These are phyloP conservation scores for Nothomitra cinnamomea DNA, from an alignment of 2,329 filamentous ascomycete species.

Conservation along the genomic window DNA sequence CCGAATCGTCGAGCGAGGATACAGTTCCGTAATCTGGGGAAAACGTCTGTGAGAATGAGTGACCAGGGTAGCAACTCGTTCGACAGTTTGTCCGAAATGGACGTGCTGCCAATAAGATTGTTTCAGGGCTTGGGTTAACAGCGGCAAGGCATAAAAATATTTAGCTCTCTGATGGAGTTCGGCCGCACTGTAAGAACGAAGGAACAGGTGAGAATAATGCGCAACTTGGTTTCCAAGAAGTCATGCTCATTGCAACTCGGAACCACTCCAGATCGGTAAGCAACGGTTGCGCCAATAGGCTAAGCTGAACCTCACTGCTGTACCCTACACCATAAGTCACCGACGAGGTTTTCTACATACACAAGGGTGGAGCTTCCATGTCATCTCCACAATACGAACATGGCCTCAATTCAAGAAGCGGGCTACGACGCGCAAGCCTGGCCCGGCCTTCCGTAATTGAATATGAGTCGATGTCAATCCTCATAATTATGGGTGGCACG, in stretches of 20 bases:
- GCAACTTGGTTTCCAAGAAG: too few relatives aligned
- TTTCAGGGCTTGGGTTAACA: neutral
- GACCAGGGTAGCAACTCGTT: neutral
- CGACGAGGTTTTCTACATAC: neutral
- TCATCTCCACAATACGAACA: neutral
- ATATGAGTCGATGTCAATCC: too few relatives aligned
- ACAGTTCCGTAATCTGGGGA: slow-evolving; percentile 2
- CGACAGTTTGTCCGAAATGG: slow-evolving; percentile 4
- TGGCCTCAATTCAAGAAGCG: too few relatives aligned
- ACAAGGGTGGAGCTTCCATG: slow-evolving; percentile 1
- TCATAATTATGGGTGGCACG: too few relatives aligned
- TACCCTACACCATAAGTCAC: neutral
- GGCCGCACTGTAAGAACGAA: too few relatives aligned
- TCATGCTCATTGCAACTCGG: too few relatives aligned
- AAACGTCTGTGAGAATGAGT: neutral
- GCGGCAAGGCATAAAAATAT: slow-evolving; percentile 1
- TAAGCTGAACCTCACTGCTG: slow-evolving; percentile 1
- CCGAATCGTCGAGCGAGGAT: neutral
- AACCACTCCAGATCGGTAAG: slow-evolving; percentile 1
- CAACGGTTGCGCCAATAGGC: neutral
- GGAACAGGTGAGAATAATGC: too few relatives aligned
- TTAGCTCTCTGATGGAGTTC: too few relatives aligned
- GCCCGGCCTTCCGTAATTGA: too few relatives aligned
- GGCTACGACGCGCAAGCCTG: too few relatives aligned
- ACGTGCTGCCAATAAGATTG: neutral